Percentiles rank a stretch among this genome's conserved stretches.
Conservation (phyloP, 2,329 filamentous ascomycete species). For the Alternaria atra region DNA sequence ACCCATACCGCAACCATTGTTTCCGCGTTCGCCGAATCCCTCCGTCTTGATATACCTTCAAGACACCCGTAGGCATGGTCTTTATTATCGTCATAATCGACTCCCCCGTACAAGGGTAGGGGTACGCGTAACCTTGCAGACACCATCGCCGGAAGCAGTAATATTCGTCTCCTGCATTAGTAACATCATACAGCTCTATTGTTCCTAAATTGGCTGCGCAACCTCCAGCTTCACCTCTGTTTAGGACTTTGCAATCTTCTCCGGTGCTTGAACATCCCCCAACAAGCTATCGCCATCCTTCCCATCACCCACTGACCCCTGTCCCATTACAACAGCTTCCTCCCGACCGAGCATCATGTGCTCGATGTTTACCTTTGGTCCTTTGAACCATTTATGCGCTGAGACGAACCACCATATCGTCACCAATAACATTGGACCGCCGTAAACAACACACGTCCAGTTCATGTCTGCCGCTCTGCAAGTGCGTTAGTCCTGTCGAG, state of each 20-base stretch:
- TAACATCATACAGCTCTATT: neutral
- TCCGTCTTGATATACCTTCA: no score
- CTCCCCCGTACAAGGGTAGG: neutral
- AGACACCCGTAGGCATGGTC: no score
- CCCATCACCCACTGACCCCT: slow-evolving; percentile 7
- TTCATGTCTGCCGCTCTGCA: slow-evolving; percentile 66
- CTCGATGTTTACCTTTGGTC: slow-evolving; percentile 73
- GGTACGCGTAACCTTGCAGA: no score
- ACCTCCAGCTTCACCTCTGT: neutral
- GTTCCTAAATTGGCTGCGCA: neutral
- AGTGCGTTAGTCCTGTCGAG: slow-evolving; percentile 18
- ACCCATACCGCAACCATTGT: no score
- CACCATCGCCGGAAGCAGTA: no score
- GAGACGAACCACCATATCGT: slow-evolving; percentile 70
- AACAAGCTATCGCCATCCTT: slow-evolving; percentile 20
- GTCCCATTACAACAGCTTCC: slow-evolving; percentile 51
- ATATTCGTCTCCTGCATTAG: no score
- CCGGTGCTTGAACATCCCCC: neutral
- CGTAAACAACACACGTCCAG: slow-evolving; percentile 74
- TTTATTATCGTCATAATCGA: no score
- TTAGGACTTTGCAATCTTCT: slow-evolving; percentile 13
- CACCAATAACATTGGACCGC: slow-evolving; percentile 67
- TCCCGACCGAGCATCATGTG: slow-evolving; percentile 59
- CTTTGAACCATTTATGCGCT: slow-evolving; percentile 74
- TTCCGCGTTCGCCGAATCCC: no score